Evolutionary conservation across 2,329 filamentous ascomycete genomes (phyloP).

Genomic region (Colletotrichum sp.): DNA sequence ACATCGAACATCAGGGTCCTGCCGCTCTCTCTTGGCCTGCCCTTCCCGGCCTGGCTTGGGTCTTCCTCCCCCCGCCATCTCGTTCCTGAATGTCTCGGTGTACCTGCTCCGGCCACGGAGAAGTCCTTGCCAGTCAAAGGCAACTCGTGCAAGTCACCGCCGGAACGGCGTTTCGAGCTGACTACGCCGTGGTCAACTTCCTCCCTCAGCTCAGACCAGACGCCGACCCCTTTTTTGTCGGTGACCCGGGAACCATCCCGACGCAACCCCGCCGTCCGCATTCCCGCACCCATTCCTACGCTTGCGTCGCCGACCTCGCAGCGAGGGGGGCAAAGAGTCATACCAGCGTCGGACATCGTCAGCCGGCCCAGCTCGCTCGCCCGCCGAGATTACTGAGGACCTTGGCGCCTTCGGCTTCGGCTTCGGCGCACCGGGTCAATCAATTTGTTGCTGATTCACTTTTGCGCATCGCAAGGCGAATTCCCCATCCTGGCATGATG

Average conservation of each 20-base stretch:
- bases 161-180: neutral
- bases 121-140: neutral
- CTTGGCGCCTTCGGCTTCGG: neutral
- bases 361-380: neutral
- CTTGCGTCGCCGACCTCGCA: neutral
- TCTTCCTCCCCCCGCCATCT: neutral
- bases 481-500: neutral
- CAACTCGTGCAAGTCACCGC: neutral
- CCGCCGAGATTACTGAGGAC: neutral
- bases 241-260: constrained; percentile 11
- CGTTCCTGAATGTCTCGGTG: neutral
- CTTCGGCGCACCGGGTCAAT: neutral
- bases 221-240: neutral
- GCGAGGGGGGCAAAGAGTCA: neutral
- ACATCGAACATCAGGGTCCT: neutral
- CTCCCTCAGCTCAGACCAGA: neutral
- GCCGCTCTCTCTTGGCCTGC: neutral
- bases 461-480: neutral
- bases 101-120: neutral
- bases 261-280: neutral
- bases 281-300: neutral
- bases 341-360: neutral
- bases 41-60: neutral
- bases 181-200: neutral
- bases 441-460: neutral